These are phyloP conservation scores for Cajanus cajan DNA, from an alignment of 306 rosid genomes.

Conservation along the genomic window DNA sequence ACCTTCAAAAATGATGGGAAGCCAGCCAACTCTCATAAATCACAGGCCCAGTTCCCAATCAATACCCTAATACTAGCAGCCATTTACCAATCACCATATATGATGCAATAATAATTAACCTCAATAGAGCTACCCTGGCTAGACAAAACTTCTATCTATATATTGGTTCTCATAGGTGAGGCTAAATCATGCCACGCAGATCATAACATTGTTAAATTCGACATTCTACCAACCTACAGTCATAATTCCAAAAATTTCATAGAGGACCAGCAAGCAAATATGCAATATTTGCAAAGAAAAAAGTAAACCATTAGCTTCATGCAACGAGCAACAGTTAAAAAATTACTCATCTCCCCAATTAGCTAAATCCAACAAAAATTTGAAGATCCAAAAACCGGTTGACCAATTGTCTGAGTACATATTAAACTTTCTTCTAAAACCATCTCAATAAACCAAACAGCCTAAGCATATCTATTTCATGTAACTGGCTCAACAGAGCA, in stretches of 20 bases:
- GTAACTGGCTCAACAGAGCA: not conserved
- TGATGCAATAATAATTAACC: not conserved
- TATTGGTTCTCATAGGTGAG: not conserved
- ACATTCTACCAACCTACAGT: not conserved
- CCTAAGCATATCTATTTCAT: not conserved
- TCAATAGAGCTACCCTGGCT: not conserved
- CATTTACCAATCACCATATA: not conserved
- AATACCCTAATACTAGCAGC: not conserved
- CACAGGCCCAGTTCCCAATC: not conserved
- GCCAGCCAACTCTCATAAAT: not conserved
- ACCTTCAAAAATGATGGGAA: conserved; percentile 2
- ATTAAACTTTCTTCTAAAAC: not conserved
- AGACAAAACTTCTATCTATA: not conserved
- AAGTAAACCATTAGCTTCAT: not conserved
- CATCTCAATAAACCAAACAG: not conserved
- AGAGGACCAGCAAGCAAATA: not conserved
- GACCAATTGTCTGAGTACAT: not conserved
- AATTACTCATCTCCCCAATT: not conserved
- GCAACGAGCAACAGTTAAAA: not conserved
- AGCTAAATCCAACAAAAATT: not conserved
- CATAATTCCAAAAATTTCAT: not conserved
- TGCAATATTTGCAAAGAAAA: not conserved
- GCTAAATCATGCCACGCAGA: not conserved
- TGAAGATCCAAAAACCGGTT: not conserved
- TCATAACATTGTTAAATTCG: not conserved